Evolutionary conservation across 805 yeast species (phyloP), one percentile per base, ranked within the genome.

Genomic region (Wickerhamomyces queroliae): DNA sequence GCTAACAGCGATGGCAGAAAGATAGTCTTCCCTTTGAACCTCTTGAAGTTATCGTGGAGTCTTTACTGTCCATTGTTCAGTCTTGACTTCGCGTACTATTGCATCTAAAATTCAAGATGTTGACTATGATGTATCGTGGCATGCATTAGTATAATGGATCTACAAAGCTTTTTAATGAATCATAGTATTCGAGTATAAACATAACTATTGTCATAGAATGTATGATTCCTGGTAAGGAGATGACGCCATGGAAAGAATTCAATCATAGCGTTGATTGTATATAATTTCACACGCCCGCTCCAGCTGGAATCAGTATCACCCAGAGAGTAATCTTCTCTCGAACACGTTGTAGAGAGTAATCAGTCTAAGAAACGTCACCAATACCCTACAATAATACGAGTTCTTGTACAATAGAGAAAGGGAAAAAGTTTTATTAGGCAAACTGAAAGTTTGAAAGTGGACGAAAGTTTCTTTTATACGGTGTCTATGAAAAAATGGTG

Each of bases 161-260:
- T n/a, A n/a, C n/a, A n/a, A n/a, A n/a, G n/a, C n/a, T n/a, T n/a
- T n/a, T n/a, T n/a, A n/a, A n/a, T n/a, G n/a, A n/a, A n/a, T n/a
- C n/a, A n/a, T n/a, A n/a, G n/a, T n/a, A n/a, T n/a, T n/a, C n/a
- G n/a, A n/a, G n/a, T n/a, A n/a, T n/a, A n/a, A n/a, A n/a, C n/a
- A n/a, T n/a, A n/a, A n/a, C n/a, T n/a, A n/a, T n/a, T n/a, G n/a
- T n/a, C n/a, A n/a, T n/a, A 35, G 38, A 37, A 40, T 60, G 63
- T 60, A 35, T 42, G 55, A 44, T 51, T 49, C 62, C 59, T 58
- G 64, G 64, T 60, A 59, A 60, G 64, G 64, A 60, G 61, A 51
- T 43, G 53, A 53, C 50, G 54, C 55, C 55, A 58, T 46, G 26
- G 62, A 56, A 39, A 15, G 20, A 33, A 19, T 20, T 43, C 34